Base-by-base conservation (phyloP, 2,329 filamentous ascomycete genomes). In the Epichloe sp. region DNA sequence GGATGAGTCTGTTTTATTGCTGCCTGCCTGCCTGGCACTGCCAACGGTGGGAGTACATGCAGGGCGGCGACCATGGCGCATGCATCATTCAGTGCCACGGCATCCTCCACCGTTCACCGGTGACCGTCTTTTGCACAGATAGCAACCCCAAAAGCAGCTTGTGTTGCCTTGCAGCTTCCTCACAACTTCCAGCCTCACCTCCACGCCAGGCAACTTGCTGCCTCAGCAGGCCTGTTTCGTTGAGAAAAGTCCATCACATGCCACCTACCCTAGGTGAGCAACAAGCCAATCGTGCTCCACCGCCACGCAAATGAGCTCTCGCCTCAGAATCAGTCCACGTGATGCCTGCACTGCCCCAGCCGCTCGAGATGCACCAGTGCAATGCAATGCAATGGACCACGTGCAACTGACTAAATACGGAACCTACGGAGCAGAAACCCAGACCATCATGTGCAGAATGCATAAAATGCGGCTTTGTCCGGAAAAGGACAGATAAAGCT, bases 341-440 rank as follows among this genome's bases (percentile, higher is more conserved):
- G 48, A 51, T 31, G 44, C 37, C n/a, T 19, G 23, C 23, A 36
- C 23, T 36, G 47, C 37, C 47, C 46, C 46, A 12, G 21, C 6
- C 5, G 10, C 36, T 21, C n/a, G 31, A 47, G 5, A 37, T 26
- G 36, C 35, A 15, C 8, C 48, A 44, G 37, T 31, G 44, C 48
- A 37, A 26, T 49, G 48, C 34, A 19, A 44, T 31, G 7, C 10
- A 50, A 50, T 35, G 43, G n/a, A 46, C 49, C 49, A 50, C 49
- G 41, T 46, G 43, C 43, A 44, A 31, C 21, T 45, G 15, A 12
- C 35, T 38, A 4, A 38, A 47, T 12, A 40, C 34, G n/a, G 36
- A 19, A 35, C 35, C 23, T 35, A 31, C 23, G 23, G 23, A 23
- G 23, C 7, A 26, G 23, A 38, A 21, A 23, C 41, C 5, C 35